phyloP scores from a whole-genome alignment of 306 rosid genomes.

The Urtica urens region DNA sequence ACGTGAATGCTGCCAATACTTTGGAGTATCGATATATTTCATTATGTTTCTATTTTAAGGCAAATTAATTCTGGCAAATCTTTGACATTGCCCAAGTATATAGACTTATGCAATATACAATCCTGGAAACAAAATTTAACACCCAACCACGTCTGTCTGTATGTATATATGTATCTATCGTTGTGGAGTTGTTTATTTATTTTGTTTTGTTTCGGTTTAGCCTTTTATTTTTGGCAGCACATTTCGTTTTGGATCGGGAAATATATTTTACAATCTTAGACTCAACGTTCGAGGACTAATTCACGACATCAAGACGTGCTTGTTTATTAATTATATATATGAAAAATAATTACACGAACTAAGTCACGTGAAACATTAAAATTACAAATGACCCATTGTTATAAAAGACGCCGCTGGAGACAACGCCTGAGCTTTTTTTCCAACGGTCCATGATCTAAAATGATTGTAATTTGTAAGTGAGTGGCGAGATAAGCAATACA shows the following conservation, averaged over 20 bases:
- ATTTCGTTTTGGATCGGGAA: background rate
- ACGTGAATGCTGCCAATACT: slow-evolving; percentile 11
- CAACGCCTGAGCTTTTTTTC: too few relatives aligned
- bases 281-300: slow-evolving; percentile 11
- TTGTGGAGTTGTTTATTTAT: background rate
- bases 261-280: slow-evolving; percentile 18
- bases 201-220: background rate
- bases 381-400: too few relatives aligned
- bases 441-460: too few relatives aligned
- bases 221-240: background rate
- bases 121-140: background rate
- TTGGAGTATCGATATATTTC: slow-evolving; percentile 1
- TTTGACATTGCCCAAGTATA: background rate
- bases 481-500: too few relatives aligned
- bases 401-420: too few relatives aligned
- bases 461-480: too few relatives aligned
- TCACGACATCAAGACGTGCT: background rate
- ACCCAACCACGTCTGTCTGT: background rate
- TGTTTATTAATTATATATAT: too few relatives aligned
- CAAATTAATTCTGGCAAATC: slow-evolving; percentile 5
- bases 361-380: too few relatives aligned
- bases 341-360: too few relatives aligned
- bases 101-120: background rate
- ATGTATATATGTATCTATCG: background rate
- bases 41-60: background rate